Percentiles rank a stretch among this genome's conserved stretches.
Conservation (phyloP, 1,284 basidiomycete genomes). For the Leccinum pallidistipes region DNA sequence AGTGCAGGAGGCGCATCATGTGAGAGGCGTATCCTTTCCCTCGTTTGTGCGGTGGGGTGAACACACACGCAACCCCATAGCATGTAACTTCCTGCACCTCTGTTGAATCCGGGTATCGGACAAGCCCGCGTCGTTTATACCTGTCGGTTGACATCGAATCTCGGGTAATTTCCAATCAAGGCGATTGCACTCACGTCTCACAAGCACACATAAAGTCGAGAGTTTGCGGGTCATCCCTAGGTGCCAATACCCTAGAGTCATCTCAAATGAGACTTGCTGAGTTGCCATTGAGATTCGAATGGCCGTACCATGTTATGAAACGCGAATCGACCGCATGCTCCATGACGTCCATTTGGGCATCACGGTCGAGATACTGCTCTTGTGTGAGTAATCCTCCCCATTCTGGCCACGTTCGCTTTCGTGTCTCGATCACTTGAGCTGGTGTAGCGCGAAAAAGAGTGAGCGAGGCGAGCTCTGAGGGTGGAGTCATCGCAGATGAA, state of each 20-base stretch:
- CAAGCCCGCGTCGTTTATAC: constrained; percentile 31
- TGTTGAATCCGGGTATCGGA: constrained; percentile 16
- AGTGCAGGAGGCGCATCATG: constrained; percentile 53
- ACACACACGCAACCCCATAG: constrained; percentile 47
- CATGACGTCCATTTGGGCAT: constrained; percentile 34
- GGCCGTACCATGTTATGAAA: constrained; percentile 39
- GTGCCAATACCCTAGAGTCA: constrained; percentile 43
- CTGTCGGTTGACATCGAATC: constrained; percentile 9
- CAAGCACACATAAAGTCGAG: constrained; percentile 46
- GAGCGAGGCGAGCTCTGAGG: constrained; percentile 17
- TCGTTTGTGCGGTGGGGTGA: constrained; percentile 42
- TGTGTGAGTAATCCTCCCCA: constrained; percentile 39
- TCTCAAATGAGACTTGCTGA: not conserved
- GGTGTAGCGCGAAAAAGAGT: constrained; percentile 25
- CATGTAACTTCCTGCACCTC: constrained; percentile 28
- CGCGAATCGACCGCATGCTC: constrained; percentile 40
- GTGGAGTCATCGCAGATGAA: constrained; percentile 6
- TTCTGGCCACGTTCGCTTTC: constrained; percentile 33
- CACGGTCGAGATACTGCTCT: constrained; percentile 38
- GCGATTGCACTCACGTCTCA: constrained; percentile 40
- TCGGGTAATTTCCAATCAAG: not conserved
- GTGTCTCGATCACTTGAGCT: constrained; percentile 30
- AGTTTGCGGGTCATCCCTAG: constrained; percentile 38
- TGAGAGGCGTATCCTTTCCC: constrained; percentile 45
- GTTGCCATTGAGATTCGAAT: not conserved